Base-by-base conservation (phyloP, 2,329 filamentous ascomycete genomes). In the Apiospora sp. region DNA sequence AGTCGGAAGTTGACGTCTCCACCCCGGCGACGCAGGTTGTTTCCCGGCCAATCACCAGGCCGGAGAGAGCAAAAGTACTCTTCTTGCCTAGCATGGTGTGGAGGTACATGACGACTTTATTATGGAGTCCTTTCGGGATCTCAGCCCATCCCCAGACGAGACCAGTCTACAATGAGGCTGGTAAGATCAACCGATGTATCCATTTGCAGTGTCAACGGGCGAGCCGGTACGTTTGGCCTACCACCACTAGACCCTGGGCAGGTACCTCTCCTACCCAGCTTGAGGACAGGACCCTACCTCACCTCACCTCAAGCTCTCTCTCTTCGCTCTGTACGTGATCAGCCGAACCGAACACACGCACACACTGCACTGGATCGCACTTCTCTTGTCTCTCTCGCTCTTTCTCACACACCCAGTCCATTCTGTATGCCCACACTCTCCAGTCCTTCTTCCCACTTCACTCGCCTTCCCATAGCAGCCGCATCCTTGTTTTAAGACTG, bases 241-340 rank as follows among this genome's bases (percentile, higher is more conserved):
- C 58, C 34, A n/a, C 22, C 48, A 49, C 22, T 41, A 41, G 34
- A 64, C 58, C 58, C 58, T 64, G 6, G 46, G 46, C 7, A 49
- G 46, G 46, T n/a, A 61, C 67, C 58, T 64, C 41, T 34, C 58
- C 58, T 64, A 64, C 58, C 58, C 22, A n/a, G 37, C 37, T 41
- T 41, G 37, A 41, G 37, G 37, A 41, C 37, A 19, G 71, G 73
- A 71, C 74, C 71, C 71, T 73, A 48, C 46, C 72, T 75, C 73
- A 71, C 67, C 74, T 75, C 76, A 72, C 73, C 73, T 75, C 72
- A 73, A 75, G 72, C 72, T 73, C 71, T 74, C 77, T 74, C 75
- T 71, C 73, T 74, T 41, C 37, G 8, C 37, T 41, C 78, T 77
- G 58, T 64, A 64, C 58, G 58, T 64, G 58, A 64, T 64, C 58